Evolutionary conservation across 2,329 filamentous ascomycete species (phyloP).

Genomic region (Cadophora gregata): DNA sequence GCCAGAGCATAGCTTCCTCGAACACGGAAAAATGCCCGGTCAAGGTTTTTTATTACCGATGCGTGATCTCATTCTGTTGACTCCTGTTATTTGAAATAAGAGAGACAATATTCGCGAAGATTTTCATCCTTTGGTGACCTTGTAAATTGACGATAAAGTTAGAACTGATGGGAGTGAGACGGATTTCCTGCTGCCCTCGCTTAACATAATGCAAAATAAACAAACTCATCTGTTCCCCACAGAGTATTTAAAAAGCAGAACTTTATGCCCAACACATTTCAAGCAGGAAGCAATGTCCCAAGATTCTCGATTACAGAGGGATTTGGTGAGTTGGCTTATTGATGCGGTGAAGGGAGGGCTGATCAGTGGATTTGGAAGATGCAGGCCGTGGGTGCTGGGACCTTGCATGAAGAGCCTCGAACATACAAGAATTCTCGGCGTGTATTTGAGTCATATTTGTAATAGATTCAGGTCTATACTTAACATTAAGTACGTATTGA

Average conservation of each 20-base stretch:
- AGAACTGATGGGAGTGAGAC: too few species aligned
- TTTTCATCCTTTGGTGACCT: too few species aligned
- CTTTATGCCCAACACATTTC: background rate
- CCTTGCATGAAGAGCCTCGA: background rate
- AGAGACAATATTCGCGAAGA: too few species aligned
- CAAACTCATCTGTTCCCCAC: background rate
- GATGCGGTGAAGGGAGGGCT: background rate
- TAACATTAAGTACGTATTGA: conserved; percentile 6
- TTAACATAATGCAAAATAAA: background rate
- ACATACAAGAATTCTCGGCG: background rate
- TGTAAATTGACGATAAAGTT: too few species aligned
- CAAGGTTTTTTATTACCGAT: too few species aligned
- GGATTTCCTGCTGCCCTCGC: background rate
- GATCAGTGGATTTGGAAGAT: conserved; percentile 12
- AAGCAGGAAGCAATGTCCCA: conserved; percentile 6
- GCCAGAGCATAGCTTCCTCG: conserved; percentile 4
- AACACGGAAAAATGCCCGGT: too few species aligned
- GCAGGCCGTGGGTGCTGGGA: conserved; percentile 9
- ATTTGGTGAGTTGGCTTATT: conserved; percentile 8
- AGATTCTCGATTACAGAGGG: background rate
- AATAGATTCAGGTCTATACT: background rate
- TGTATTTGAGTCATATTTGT: background rate
- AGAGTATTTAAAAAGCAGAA: background rate
- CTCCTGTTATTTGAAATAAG: too few species aligned
- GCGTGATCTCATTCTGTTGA: too few species aligned